Percentiles rank a stretch among this genome's conserved stretches.
These are phyloP conservation scores for Globisporangium cederbergense DNA, from an alignment of 352 stramenopile genomes.

Conservation along the genomic window DNA sequence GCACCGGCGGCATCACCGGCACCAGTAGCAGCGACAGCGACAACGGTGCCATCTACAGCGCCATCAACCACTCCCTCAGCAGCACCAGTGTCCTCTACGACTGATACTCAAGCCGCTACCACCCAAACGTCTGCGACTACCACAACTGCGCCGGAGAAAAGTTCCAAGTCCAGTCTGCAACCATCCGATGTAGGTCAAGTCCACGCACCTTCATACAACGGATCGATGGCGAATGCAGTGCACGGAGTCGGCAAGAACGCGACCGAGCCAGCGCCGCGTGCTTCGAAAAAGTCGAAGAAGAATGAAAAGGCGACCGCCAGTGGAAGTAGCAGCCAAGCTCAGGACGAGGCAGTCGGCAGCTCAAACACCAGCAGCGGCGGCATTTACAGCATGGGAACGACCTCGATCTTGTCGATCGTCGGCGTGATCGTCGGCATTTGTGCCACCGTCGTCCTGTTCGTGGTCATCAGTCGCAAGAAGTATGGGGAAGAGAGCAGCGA, in stretches of 20 bases:
- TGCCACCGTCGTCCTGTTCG: constrained; percentile 53
- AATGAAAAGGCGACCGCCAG: neutral
- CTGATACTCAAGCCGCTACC: neutral
- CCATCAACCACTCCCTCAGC: neutral
- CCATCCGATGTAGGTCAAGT: constrained; percentile 10
- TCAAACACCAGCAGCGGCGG: constrained; percentile 39
- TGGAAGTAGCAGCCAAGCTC: constrained; percentile 15
- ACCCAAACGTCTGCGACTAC: constrained; percentile 6
- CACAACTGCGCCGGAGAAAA: neutral
- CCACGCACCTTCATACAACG: constrained; percentile 8
- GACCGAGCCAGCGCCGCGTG: neutral
- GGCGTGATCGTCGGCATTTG: constrained; percentile 63
- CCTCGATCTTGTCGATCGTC: constrained; percentile 70
- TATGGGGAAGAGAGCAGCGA: constrained; percentile 46
- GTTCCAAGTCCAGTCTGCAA: neutral
- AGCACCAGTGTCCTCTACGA: neutral
- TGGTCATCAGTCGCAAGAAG: constrained; percentile 57
- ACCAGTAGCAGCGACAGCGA: constrained; percentile 11
- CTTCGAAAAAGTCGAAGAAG: constrained; percentile 9
- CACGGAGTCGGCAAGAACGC: constrained; percentile 13
- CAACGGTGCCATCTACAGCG: neutral
- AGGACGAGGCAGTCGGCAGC: constrained; percentile 35
- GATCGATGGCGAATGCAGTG: constrained; percentile 13
- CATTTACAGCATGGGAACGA: constrained; percentile 52
- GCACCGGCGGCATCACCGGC: constrained; percentile 1